Conservation (phyloP, 2,329 filamentous ascomycete species). For the Dendryphion nanum region DNA sequence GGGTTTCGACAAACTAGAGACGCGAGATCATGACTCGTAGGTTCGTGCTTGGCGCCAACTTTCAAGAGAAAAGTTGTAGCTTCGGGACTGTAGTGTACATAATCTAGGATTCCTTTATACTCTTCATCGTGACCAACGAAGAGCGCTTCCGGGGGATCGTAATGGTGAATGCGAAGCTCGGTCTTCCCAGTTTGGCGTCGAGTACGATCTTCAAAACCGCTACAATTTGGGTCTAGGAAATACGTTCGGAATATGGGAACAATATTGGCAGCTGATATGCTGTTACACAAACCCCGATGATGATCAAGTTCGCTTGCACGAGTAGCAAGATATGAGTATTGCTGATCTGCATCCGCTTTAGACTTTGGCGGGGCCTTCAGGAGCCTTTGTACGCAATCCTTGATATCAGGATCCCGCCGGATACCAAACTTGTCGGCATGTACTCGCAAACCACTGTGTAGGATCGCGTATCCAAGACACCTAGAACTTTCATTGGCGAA, state of each 20-base stretch:
- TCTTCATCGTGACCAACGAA: slow-evolving; percentile 73
- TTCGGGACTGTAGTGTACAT: slow-evolving; percentile 86
- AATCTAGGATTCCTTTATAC: slow-evolving; percentile 93
- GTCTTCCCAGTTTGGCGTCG: slow-evolving; percentile 29
- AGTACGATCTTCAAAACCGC: slow-evolving; percentile 33
- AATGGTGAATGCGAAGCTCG: slow-evolving; percentile 45
- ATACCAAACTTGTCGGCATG: slow-evolving; percentile 89
- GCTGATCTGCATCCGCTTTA: slow-evolving; percentile 61
- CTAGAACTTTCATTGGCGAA: slow-evolving; percentile 77
- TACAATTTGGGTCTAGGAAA: slow-evolving; percentile 27
- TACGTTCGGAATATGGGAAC: slow-evolving; percentile 39
- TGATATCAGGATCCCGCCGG: slow-evolving; percentile 73
- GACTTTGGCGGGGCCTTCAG: slow-evolving; percentile 69
- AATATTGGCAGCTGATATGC: slow-evolving; percentile 30
- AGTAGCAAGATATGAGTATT: slow-evolving; percentile 82
- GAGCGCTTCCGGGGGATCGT: slow-evolving; percentile 68
- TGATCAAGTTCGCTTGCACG: slow-evolving; percentile 70
- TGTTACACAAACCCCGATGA: slow-evolving; percentile 21
- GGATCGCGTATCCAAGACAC: slow-evolving; percentile 76
- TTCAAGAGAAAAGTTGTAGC: slow-evolving; percentile 87
- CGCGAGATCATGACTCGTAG: slow-evolving; percentile 82
- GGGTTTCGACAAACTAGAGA: slow-evolving; percentile 81
- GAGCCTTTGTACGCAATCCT: slow-evolving; percentile 71
- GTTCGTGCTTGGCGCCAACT: slow-evolving; percentile 88
- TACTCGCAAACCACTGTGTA: slow-evolving; percentile 71